Evolutionary conservation across 2,329 filamentous ascomycete genomes (phyloP).

Genomic region (Xylaria sp.): DNA sequence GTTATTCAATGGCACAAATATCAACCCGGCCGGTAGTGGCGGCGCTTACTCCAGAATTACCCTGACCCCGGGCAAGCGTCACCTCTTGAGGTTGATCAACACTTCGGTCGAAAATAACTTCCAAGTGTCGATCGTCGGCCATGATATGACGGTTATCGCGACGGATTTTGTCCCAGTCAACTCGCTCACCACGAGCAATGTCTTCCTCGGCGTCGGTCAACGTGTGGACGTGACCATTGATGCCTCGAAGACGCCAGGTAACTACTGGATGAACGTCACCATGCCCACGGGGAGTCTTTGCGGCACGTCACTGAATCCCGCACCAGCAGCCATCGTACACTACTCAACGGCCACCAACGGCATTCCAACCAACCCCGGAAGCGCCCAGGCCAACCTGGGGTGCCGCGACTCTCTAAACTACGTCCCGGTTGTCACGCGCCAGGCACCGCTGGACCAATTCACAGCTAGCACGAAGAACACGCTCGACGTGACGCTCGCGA

Average conservation of each 20-base stretch:
- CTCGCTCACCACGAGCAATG: conserved; percentile 59
- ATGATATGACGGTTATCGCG: conserved; percentile 63
- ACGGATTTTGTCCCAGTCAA: conserved; percentile 65
- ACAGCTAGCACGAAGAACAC: conserved; percentile 21
- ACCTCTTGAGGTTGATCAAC: conserved; percentile 62
- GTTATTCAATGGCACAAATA: conserved; percentile 57
- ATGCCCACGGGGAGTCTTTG: conserved; percentile 34
- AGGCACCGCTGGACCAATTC: conserved; percentile 37
- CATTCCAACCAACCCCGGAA: conserved; percentile 38
- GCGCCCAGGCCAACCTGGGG: conserved; percentile 24
- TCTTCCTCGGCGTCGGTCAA: conserved; percentile 62
- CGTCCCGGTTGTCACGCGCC: conserved; percentile 38
- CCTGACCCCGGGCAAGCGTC: conserved; percentile 56
- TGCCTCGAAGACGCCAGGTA: conserved; percentile 49
- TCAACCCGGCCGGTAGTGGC: conserved; percentile 47
- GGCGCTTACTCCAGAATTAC: conserved; percentile 50
- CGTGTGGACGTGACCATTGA: conserved; percentile 60
- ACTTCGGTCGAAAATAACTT: conserved; percentile 61
- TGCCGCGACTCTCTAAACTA: conserved; percentile 40
- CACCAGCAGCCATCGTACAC: conserved; percentile 42
- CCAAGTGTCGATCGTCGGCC: conserved; percentile 63
- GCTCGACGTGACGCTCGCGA: conserved; percentile 35
- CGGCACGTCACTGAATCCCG: conserved; percentile 35
- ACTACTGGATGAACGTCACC: conserved; percentile 50
- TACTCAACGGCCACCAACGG: conserved; percentile 33